These are phyloP conservation scores for Crithidia brevicula DNA, from an alignment of 208 protist species.

Conservation along the genomic window DNA sequence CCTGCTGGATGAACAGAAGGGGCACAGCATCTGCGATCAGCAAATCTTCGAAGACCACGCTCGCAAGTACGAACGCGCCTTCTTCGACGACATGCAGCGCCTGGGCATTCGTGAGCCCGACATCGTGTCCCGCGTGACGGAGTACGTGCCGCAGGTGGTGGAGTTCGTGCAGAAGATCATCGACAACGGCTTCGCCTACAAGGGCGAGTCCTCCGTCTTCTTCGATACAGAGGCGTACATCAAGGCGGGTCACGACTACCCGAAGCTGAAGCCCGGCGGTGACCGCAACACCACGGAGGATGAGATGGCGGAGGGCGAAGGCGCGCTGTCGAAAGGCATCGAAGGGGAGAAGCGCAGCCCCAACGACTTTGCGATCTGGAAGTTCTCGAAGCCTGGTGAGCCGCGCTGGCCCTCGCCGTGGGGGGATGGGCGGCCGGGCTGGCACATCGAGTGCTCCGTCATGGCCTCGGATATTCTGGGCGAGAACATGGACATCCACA, in stretches of 20 bases:
- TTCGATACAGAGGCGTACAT: conserved; percentile 94
- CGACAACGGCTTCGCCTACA: conserved; percentile 96
- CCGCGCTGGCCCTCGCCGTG: conserved; percentile 95
- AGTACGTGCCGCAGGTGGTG: conserved; percentile 98
- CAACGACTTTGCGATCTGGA: conserved; percentile 99
- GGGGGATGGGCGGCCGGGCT: conserved; percentile 97
- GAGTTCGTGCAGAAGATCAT: conserved; percentile 95
- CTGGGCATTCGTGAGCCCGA: conserved; percentile 92
- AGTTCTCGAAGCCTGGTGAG: conserved; percentile 94
- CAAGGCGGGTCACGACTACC: conserved; percentile 92
- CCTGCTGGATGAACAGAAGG: conserved; percentile 77
- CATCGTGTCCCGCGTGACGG: conserved; percentile 96
- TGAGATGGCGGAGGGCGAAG: conserved; percentile 94
- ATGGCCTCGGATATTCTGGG: conserved; percentile 97
- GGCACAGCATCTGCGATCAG: conserved; percentile 67
- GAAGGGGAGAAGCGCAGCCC: conserved; percentile 88
- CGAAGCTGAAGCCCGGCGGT: conserved; percentile 84
- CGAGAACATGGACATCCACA: conserved; percentile 97
- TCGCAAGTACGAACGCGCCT: conserved; percentile 89
- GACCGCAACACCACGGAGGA: conserved; percentile 77
- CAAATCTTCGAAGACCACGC: conserved; percentile 92
- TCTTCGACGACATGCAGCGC: conserved; percentile 93
- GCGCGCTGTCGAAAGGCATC: conserved; percentile 49
- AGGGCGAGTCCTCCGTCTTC: conserved; percentile 93
- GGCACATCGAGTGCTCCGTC: conserved; percentile 99